Evolutionary conservation across 148 eudicot genomes (phyloP).

Genomic region (Rhododendron williamsianum): DNA sequence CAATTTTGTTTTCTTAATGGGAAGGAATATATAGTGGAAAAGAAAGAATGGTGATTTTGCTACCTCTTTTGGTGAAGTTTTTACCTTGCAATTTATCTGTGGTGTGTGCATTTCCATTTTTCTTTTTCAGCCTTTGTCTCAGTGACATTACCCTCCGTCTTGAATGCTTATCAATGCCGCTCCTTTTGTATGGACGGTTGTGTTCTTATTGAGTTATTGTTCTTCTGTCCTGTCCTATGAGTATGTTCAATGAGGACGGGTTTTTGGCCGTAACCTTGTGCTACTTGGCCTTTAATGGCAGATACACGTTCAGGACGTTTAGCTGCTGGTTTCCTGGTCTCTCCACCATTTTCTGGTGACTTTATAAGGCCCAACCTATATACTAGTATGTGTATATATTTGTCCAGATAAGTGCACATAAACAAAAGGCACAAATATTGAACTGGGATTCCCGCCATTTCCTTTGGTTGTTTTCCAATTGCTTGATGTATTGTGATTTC

Average conservation of each 20-base stretch:
- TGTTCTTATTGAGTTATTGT: background rate
- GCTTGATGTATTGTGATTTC: too few species aligned
- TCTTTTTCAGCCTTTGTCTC: background rate
- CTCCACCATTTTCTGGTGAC: background rate
- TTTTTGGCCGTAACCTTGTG: background rate
- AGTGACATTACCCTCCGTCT: background rate
- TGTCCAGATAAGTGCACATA: background rate
- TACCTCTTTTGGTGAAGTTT: background rate
- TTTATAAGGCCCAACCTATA: background rate
- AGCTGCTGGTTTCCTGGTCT: background rate
- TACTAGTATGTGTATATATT: background rate
- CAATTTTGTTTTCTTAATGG: background rate
- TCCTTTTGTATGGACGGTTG: background rate
- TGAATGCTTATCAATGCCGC: background rate
- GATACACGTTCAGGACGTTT: background rate
- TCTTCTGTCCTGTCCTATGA: background rate
- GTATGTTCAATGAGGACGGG: background rate
- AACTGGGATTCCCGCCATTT: background rate
- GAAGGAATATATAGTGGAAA: background rate
- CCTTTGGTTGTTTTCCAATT: background rate
- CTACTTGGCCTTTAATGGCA: background rate
- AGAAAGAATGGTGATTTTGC: background rate
- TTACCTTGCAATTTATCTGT: too few species aligned
- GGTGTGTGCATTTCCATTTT: background rate
- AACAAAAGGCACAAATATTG: background rate